Evolutionary conservation across 768 basidiomycete genomes (phyloP), one percentile per base, ranked within the genome.

Genomic region (Boletellus ananiceps): DNA sequence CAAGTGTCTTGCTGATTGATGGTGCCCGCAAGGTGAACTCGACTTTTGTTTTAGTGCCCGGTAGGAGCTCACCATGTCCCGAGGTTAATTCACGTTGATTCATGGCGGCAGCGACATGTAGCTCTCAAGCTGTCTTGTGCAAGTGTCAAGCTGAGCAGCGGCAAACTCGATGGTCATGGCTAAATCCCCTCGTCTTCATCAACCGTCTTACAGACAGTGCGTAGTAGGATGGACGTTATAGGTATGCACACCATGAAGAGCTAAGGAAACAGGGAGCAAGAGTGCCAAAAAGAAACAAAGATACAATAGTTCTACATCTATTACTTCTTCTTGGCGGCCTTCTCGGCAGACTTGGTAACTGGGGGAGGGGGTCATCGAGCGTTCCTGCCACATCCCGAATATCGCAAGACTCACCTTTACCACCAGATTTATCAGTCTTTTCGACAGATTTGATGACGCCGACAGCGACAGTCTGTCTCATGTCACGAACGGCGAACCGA

Each of bases 401-500:
- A 18, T 2, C 9, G 38, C 25, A 12, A 14, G 71, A 76, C 49
- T 67, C 62, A 86, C 85, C 83, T 82, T 95, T 95, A 63, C 93
- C 93, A 63, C 81, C 77, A 66, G 76, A 61, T 74, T 91, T 93
- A 51, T 94, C 93, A 58, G 91, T 81, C 84, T 94, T 95, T 47
- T 96, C 93, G 57, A 96, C 93, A 54, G 84, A 82, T 80, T 97
- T 97, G 83, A 98, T 96, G 78, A 97, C 88, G 74, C 93, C 93
- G 65, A 96, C 93, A 58, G 93, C 93, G 57, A 99, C 95, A 56
- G 95, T 96, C 78, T 97, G 94, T 72, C 94, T 88, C 94, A 97
- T 96, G 81, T 96, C 93, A 86, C 93, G 93, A 72, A 96, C 93
- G 66, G 93, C 93, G 77, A 95, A 95, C 72, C 95, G 94, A 80